Evolutionary conservation across 768 basidiomycete genomes (phyloP), one percentile per base, ranked within the genome.

Genomic region (Collybia nuda): DNA sequence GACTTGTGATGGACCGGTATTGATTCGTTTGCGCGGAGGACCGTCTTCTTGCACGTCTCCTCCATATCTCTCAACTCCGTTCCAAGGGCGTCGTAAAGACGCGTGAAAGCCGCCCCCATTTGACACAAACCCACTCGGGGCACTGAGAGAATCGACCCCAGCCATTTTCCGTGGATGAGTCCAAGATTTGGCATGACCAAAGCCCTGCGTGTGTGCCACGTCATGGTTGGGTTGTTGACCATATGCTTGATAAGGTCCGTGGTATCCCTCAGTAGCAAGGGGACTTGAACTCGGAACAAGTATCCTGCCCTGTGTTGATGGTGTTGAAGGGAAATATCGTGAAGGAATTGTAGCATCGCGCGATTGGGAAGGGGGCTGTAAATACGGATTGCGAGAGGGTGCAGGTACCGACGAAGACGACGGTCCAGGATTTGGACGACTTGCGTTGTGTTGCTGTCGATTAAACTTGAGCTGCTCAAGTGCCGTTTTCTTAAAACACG

Each of bases 231-330:
- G 58, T 51, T 69, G 63, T 12, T 67, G 73, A 29, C 69, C 59
- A 51, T 72, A 69, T 18, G 74, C 61, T 24, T 72, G 70, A 62
- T 79, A 68, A 6, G 73, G 56, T 21, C 65, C 71, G 51, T 71
- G 58, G 14, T 60, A 54, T 12, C 69, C 53, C 51, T 82, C 77
- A 41, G 74, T 65, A 35, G 59, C 57, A 29, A 77, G 61, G 26
- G 88, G 87, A 55, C 87, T 90, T 47, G 90, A 91, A 68, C 76
- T 86, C 42, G 89, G 89, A 19, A 89, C 88, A 47, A 91, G 82
- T 44, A 91, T 68, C 48, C 70, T 80, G 62, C 80, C 81, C 39
- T 73, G 69, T 23, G 78, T 63, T 8, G 78, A 70, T 6, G 82
- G 57, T 53, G 75, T 60, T 65, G 66, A 37, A 60, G 75, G 59